phyloP scores from a whole-genome alignment of 805 yeast genomes.

The Myxozyma vanderwaltii region DNA sequence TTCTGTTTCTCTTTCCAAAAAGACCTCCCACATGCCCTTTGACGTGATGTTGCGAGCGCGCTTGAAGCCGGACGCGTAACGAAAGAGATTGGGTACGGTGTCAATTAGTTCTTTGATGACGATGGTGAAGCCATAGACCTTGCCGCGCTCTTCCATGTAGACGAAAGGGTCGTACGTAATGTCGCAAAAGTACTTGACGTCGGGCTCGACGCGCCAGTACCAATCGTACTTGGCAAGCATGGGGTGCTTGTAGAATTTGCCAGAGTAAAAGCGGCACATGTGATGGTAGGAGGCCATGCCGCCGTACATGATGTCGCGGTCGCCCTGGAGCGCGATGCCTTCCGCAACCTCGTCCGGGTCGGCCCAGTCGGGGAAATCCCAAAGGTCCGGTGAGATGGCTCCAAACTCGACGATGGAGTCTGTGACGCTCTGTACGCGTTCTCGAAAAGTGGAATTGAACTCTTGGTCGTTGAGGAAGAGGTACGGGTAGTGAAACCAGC shows the following conservation, averaged over 20 bases:
- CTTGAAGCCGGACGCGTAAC: slow-evolving; percentile 68
- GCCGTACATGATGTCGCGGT: slow-evolving; percentile 82
- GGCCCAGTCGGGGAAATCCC: slow-evolving; percentile 67
- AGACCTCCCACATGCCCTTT: slow-evolving; percentile 70
- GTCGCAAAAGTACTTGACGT: slow-evolving; percentile 87
- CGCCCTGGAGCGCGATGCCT: slow-evolving; percentile 73
- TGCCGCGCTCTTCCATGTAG: slow-evolving; percentile 69
- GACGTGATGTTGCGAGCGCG: slow-evolving; percentile 51
- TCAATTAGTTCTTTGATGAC: slow-evolving; percentile 74
- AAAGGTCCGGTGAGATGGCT: slow-evolving; percentile 54
- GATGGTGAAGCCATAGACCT: slow-evolving; percentile 84
- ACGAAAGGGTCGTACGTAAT: slow-evolving; percentile 86
- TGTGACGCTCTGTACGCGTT: slow-evolving; percentile 54
- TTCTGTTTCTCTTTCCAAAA: slow-evolving; percentile 45
- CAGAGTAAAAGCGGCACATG: slow-evolving; percentile 94
- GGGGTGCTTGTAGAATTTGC: slow-evolving; percentile 78
- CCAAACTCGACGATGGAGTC: slow-evolving; percentile 74
- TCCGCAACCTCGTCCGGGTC: slow-evolving; percentile 54
- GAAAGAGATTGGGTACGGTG: slow-evolving; percentile 80
- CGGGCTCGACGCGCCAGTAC: slow-evolving; percentile 98
- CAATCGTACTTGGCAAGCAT: slow-evolving; percentile 71
- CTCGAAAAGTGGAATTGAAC: slow-evolving; percentile 66
- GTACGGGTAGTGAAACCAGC: slow-evolving; percentile 94
- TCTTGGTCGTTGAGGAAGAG: slow-evolving; percentile 81
- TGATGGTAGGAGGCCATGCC: slow-evolving; percentile 79